These are phyloP conservation scores for Pseudopediastrum boryanum DNA, from an alignment of 139 green algal species.

Conservation along the genomic window DNA sequence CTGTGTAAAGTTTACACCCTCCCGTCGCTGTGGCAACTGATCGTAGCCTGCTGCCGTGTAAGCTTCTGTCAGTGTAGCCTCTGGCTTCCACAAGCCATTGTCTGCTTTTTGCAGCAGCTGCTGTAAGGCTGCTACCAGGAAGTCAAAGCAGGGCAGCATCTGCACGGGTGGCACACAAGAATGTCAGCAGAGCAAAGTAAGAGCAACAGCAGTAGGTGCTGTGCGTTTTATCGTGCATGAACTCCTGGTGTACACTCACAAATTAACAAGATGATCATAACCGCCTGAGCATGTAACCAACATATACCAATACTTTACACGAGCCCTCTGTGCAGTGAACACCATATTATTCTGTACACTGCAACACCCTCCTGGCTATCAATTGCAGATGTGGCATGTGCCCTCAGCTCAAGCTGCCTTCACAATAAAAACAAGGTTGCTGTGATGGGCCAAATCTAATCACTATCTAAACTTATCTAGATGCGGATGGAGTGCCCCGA, in stretches of 20 bases:
- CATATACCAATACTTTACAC: not conserved
- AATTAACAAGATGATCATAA: too few species aligned
- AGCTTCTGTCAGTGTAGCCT: conserved; percentile 25
- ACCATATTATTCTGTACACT: not conserved
- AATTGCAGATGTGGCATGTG: too few species aligned
- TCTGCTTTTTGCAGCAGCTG: conserved; percentile 22
- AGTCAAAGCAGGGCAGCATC: conserved; percentile 9
- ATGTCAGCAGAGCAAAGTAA: not conserved
- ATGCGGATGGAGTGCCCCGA: too few species aligned
- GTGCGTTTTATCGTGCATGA: too few species aligned
- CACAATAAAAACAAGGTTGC: too few species aligned
- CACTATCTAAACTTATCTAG: too few species aligned
- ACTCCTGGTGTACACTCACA: too few species aligned
- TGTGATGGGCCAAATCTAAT: too few species aligned
- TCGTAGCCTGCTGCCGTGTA: conserved; percentile 33
- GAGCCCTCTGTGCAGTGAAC: not conserved
- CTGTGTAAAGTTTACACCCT: conserved; percentile 64
- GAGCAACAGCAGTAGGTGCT: not conserved
- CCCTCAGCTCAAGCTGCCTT: too few species aligned
- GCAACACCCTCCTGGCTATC: too few species aligned
- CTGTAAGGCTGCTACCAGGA: conserved; percentile 35
- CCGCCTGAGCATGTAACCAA: not conserved
- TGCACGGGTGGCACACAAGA: not conserved
- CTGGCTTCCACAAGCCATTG: conserved; percentile 10
- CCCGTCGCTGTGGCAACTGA: conserved; percentile 44